Evolutionary conservation across 2,329 filamentous ascomycete genomes (phyloP), one percentile per base, ranked within the genome.

Genomic region (Kalmusia sp.): DNA sequence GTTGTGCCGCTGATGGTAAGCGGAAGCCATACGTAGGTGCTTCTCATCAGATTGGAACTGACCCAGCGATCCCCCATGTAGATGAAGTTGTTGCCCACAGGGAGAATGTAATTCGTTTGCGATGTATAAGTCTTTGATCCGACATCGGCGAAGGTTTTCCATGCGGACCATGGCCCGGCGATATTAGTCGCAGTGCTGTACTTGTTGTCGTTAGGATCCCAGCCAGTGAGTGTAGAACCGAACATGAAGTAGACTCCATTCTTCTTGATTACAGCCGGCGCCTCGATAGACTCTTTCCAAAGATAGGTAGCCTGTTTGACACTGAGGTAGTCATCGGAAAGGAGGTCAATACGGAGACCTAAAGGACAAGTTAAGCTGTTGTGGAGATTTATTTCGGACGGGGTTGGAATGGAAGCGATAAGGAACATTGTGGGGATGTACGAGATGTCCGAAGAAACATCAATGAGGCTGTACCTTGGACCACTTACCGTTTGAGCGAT

Each of bases 31-130:
- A 89, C 74, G 61, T 89, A 89, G 0, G 85, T 87, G 46, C 80
- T 84, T 0, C 81, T 74, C 69, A 80, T 82, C 0, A 90, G 77
- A 57, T 89, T 85, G n/a, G 69, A 68, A 4, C 78, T 80, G 0
- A 83, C 71, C 87, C 87, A 90, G 19, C 87, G 82, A 70, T 90
- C 87, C 17, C 87, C 87, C 72, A 88, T 82, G 71, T 89, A 90
- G 57, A 87, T 80, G 43, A 78, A 77, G 5, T 63, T 69, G 33
- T 74, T 71, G 33, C 74, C 67, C 22, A 83, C 64, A 4, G 73
- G 69, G 17, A 88, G 77, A 19, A 89, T 77, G 59, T 80, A 88
- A 30, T 78, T 84, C 0, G 84, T 86, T 63, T 90, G 87, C 1
- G 82, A 85, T 12, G 73, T 72, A 61, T 84, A 88, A 0, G 87